Percentiles rank a stretch among this genome's conserved stretches.
Evolutionary conservation across 1,139 yeast genomes (phyloP).

Genomic region (Lodderomyces jiufengensis): DNA sequence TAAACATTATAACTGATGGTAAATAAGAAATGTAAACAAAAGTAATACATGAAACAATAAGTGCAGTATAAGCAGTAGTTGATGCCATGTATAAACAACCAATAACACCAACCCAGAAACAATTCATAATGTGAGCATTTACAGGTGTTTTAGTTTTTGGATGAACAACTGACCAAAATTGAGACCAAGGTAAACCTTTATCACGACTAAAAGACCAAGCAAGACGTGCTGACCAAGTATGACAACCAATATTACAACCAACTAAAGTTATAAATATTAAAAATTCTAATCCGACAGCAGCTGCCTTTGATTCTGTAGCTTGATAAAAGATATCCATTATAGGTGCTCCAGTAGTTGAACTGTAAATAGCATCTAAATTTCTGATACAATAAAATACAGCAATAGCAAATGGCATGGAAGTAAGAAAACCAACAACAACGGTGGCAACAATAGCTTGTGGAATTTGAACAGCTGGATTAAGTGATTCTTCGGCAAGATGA

Average conservation of each 20-base stretch:
- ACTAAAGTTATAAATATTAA: conserved; percentile 58
- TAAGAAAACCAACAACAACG: conserved; percentile 61
- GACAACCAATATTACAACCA: conserved; percentile 69
- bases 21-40: conserved; percentile 34
- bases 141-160: conserved; percentile 31
- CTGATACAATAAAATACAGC: conserved; percentile 61
- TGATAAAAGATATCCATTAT: conserved; percentile 60
- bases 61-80: conserved; percentile 40
- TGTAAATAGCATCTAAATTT: conserved; percentile 45
- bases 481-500: conserved; percentile 67
- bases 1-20: conserved; percentile 31
- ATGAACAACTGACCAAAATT: conserved; percentile 31
- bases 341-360: conserved; percentile 56
- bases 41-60: conserved; percentile 36
- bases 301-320: conserved; percentile 50
- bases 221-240: conserved; percentile 73
- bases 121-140: conserved; percentile 35
- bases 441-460: conserved; percentile 65
- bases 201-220: conserved; percentile 80
- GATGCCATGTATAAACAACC: conserved; percentile 43
- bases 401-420: conserved; percentile 56
- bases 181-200: conserved; percentile 40
- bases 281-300: conserved; percentile 57
- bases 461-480: conserved; percentile 54
- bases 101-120: conserved; percentile 33